Conservation (phyloP, 2,329 filamentous ascomycete genomes). For the Colletotrichum sp. region DNA sequence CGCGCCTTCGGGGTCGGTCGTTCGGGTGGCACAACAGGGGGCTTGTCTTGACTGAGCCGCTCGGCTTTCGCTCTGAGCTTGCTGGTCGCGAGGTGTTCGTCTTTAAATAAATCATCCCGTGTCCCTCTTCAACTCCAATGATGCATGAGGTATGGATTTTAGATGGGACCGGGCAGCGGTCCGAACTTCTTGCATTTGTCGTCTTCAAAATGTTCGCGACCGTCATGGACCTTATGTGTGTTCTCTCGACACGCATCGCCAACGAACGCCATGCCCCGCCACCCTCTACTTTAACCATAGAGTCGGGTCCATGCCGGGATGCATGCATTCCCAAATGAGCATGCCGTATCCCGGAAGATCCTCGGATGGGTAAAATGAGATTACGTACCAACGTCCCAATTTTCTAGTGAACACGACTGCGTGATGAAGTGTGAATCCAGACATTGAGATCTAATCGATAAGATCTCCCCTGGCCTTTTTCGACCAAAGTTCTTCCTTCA, state of each 20-base stretch:
- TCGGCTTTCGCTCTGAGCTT: not conserved
- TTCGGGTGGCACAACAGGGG: not conserved
- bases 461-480: not conserved
- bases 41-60: not conserved
- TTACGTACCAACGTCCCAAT: not conserved
- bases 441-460: not conserved
- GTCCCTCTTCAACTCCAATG: accelerated
- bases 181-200: not conserved
- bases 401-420: not conserved
- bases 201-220: not conserved
- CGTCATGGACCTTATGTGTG: accelerated
- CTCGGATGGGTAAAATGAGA: not conserved
- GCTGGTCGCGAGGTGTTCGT: not conserved
- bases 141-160: not conserved
- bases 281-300: not conserved
- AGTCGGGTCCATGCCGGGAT: not conserved
- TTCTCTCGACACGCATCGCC: not conserved
- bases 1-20: not conserved
- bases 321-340: not conserved
- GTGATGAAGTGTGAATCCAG: no score
- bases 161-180: not conserved
- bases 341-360: not conserved
- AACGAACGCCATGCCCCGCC: not conserved
- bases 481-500: not conserved
- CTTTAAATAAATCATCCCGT: not conserved